phyloP scores from a whole-genome alignment of 2,329 filamentous ascomycete species.

The Claviceps maximensis region DNA sequence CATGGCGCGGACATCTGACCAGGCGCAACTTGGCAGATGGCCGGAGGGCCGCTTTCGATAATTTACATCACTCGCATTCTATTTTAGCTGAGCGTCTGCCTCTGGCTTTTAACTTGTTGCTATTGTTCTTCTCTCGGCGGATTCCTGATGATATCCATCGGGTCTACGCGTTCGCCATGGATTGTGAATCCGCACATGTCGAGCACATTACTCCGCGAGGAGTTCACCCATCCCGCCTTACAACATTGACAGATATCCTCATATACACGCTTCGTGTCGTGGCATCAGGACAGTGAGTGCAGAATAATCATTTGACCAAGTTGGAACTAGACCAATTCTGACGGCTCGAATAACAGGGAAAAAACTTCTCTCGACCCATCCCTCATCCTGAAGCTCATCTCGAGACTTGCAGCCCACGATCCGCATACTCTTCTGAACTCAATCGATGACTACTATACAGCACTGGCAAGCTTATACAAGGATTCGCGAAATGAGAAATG shows the following conservation, averaged over 20 bases:
- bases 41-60: slow-evolving; percentile 52
- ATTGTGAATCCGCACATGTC: slow-evolving; percentile 25
- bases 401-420: slow-evolving; percentile 14
- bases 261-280: slow-evolving; percentile 19
- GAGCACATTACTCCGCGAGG: slow-evolving; percentile 20
- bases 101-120: slow-evolving; percentile 32
- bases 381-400: slow-evolving; percentile 23
- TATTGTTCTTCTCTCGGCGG: slow-evolving; percentile 34
- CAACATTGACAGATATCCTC: slow-evolving; percentile 23
- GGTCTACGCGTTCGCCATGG: slow-evolving; percentile 31
- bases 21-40: slow-evolving; percentile 43
- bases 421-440: slow-evolving; percentile 13
- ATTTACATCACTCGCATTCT: slow-evolving; percentile 30
- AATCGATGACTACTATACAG: slow-evolving; percentile 25
- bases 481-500: slow-evolving; percentile 10
- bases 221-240: slow-evolving; percentile 18
- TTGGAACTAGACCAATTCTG: background rate
- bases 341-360: background rate
- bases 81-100: slow-evolving; percentile 23
- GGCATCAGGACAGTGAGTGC: slow-evolving; percentile 14
- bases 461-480: slow-evolving; percentile 25
- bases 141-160: slow-evolving; percentile 34
- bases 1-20: slow-evolving; percentile 65
- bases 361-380: slow-evolving; percentile 7
- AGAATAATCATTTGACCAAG: background rate